These are phyloP conservation scores for Pezizomycotina sp. DNA, from an alignment of 2,329 filamentous ascomycete species.

Conservation along the genomic window DNA sequence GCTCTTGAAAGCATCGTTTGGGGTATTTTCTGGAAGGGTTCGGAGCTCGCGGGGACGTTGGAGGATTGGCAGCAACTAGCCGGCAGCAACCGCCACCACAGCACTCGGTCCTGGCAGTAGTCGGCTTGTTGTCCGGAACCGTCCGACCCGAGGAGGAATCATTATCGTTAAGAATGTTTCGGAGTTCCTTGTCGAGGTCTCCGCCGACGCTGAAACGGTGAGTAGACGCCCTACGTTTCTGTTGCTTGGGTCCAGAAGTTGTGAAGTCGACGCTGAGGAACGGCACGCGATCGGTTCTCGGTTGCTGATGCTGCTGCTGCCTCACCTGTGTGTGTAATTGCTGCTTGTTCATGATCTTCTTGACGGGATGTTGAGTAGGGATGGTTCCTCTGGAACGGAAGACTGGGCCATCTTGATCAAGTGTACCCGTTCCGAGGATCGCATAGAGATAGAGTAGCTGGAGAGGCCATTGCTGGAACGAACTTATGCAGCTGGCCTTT, in stretches of 20 bases:
- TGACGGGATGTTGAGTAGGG: too few species aligned
- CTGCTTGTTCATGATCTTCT: too few species aligned
- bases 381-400: conserved; percentile 18
- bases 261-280: conserved; percentile 26
- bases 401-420: conserved; percentile 6
- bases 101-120: conserved; percentile 21
- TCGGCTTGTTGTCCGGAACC: conserved; percentile 24
- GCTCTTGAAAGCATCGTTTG: conserved; percentile 66
- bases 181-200: conserved; percentile 19
- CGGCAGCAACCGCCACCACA: conserved; percentile 25
- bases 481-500: too few species aligned
- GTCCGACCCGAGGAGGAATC: conserved; percentile 20
- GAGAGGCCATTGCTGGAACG: too few species aligned
- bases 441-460: too few species aligned
- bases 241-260: conserved; percentile 13
- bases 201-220: conserved; percentile 21
- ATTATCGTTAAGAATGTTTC: too few species aligned
- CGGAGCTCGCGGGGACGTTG: conserved; percentile 9
- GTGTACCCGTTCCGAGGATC: too few species aligned
- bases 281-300: too few species aligned
- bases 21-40: conserved; percentile 53
- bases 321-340: too few species aligned
- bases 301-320: too few species aligned
- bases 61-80: conserved; percentile 13
- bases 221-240: conserved; percentile 15